Evolutionary conservation across 148 eudicot genomes (phyloP).

Genomic region (Diospyros kaki): DNA sequence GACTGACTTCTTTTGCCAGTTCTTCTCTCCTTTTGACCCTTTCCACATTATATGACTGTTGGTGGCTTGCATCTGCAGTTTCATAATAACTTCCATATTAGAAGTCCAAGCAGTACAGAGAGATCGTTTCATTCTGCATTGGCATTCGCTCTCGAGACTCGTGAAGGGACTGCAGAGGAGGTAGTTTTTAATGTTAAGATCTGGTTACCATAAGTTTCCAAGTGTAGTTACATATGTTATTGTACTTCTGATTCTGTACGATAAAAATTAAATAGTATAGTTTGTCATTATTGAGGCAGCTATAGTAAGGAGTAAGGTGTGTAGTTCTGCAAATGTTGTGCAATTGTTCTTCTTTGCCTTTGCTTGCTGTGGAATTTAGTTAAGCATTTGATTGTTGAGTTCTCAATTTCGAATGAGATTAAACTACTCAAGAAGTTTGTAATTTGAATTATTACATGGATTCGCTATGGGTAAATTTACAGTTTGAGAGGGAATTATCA

Average conservation of each 20-base stretch:
- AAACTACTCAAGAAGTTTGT: not conserved
- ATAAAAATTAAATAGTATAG: too few species aligned
- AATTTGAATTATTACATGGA: too few species aligned
- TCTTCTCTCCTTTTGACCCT: not conserved
- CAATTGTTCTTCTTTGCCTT: not conserved
- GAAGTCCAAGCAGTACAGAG: constrained; percentile 39
- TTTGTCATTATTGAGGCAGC: not conserved
- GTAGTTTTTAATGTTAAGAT: constrained; percentile 29
- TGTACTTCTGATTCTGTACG: not conserved
- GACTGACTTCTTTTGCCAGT: not conserved
- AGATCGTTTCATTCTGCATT: constrained; percentile 53
- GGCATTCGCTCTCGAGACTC: constrained; percentile 61
- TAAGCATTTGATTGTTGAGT: not conserved
- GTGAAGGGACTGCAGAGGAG: constrained; percentile 92
- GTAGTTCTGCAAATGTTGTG: not conserved
- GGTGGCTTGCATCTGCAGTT: constrained; percentile 40
- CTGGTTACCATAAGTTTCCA: not conserved
- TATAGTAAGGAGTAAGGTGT: not conserved
- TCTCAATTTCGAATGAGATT: not conserved
- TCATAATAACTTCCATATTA: constrained; percentile 57
- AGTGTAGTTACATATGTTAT: not conserved
- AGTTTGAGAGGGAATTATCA: too few species aligned
- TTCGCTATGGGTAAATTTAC: too few species aligned
- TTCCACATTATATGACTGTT: not conserved
- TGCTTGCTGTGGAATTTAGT: not conserved